Base-by-base conservation (phyloP, 2,329 filamentous ascomycete genomes). In the Sclerotinia trifoliorum region DNA sequence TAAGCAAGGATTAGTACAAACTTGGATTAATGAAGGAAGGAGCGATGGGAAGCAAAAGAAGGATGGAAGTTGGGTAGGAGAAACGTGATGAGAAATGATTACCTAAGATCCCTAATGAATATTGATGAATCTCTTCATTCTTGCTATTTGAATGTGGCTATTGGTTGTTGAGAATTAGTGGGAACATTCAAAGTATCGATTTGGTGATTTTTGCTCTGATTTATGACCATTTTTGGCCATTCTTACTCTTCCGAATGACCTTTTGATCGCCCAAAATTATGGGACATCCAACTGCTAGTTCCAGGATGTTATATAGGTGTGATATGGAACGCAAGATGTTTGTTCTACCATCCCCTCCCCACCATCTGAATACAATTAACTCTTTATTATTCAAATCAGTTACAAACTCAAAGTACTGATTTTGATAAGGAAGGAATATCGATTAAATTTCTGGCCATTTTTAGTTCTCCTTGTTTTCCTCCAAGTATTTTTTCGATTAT, bases 1-100 rank as follows among this genome's bases (percentile, higher is more conserved):
- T 0, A 89, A 90, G 73, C 85, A 88, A 60, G 90, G 88, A 11
- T 80, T 94, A 39, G 92, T 91, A 0, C 91, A 94, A 79, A 97
- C 93, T 1, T 98, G 92, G 90, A 82, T 85, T 2, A 80, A 80
- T 61, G 84, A 72, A 57, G 71, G 71, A 21, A 51, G 55, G 35
- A 65, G 65, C 17, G 48, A 65, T 52, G 64, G 49, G 6, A 69
- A 69, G 39, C 68, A 69, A 55, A 73, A 69, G 66, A 58, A 68
- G 17, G 71, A 71, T 64, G 70, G 70, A 10, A 70, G 68, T 67
- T 72, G 71, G 69, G 66, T 70, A 15, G 69, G 69, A 21, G 56
- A 64, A 1, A 69, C 69, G 11, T 70, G 49, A 70, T 32, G 24
- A 56, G 29, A 21, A 42, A 29, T n/a, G 17, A 21, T 15, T 48